Evolutionary conservation across 2,329 filamentous ascomycete genomes (phyloP), one percentile per base, ranked within the genome.

Genomic region (Claviceps pazoutovae): DNA sequence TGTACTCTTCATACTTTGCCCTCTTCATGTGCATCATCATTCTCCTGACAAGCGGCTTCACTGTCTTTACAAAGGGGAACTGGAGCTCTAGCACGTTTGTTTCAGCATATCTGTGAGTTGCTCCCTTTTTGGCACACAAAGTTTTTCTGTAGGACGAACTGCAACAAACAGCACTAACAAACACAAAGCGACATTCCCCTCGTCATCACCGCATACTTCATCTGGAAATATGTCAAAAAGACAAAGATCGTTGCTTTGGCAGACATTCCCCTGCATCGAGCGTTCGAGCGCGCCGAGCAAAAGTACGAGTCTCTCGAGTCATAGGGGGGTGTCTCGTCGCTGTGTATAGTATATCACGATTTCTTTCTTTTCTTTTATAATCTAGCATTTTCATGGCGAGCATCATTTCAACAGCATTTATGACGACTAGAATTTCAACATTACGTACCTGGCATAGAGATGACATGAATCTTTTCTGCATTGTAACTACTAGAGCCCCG

Each of bases 31-130:
- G 74, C 60, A 68, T 81, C 30, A 64, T 84, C 42, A 82, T 88
- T 54, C 67, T 89, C 3, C 70, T 88, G 42, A 88, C 85, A 4
- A 78, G 80, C 39, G 84, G 84, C 0, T 88, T 88, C 57, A 60
- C 69, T 2, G 76, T 79, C 3, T 84, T 84, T 53, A 80, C 78
- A 1, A 66, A 65, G 38, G 79, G 79, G 2, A 74, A 78, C 53
- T 83, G 79, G 79, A 68, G 75, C 51, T 60, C 76, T 0, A 72
- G 72, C 19, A 68, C 65, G 1, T 84, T 84, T 56, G 73, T 83
- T 1, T 82, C 80, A 0, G 74, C 78, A 0, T 84, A 84, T 55
- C 59, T 84, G 75, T 82, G 61, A 67, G 78, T 71, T 4, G 26
- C 9, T 5, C 26, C 9, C 17, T 16, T 9, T 45, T 36, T 7